A percentile compares a stretch with the other conserved stretches of the same genome.
Evolutionary conservation across 2,329 filamentous ascomycete genomes (phyloP).

Genomic region (Gnomoniopsis smithogilvyi): DNA sequence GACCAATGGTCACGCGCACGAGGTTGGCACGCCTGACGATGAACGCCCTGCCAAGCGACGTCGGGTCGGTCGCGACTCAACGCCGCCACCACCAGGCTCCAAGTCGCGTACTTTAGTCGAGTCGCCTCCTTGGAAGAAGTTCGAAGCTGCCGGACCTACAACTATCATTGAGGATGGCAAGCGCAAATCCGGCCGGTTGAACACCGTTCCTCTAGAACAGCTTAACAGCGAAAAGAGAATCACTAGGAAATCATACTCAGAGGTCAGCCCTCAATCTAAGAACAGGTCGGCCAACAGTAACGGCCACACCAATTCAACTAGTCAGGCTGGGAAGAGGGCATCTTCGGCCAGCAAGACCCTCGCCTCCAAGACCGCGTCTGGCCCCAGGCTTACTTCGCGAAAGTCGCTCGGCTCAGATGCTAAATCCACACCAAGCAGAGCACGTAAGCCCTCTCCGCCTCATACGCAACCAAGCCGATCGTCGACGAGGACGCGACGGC

Average conservation of each 20-base stretch:
- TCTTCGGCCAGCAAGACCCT: slow-evolving; percentile 28
- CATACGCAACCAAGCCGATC: slow-evolving; percentile 29
- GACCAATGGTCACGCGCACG: slow-evolving; percentile 18
- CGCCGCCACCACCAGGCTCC: slow-evolving; percentile 32
- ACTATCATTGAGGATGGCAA: slow-evolving; percentile 74
- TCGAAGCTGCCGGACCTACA: slow-evolving; percentile 81
- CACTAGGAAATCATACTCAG: slow-evolving; percentile 43
- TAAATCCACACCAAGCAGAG: slow-evolving; percentile 19
- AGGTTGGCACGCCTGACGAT: slow-evolving; percentile 29
- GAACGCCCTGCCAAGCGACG: slow-evolving; percentile 63
- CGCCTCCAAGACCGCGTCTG: slow-evolving; percentile 4
- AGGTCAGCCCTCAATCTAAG: slow-evolving; percentile 28
- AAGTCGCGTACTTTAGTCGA: slow-evolving; percentile 47
- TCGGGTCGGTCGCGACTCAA: slow-evolving; percentile 48
- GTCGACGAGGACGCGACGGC: slow-evolving; percentile 25
- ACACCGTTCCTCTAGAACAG: slow-evolving; percentile 51
- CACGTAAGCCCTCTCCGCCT: slow-evolving; percentile 27
- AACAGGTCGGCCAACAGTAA: slow-evolving; percentile 26
- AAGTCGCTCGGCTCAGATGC: slow-evolving; percentile 19
- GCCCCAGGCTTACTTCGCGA: slow-evolving; percentile 7
- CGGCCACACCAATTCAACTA: slow-evolving; percentile 22
- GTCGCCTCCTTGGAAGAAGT: slow-evolving; percentile 93
- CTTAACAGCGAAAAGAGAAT: slow-evolving; percentile 49
- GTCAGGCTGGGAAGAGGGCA: slow-evolving; percentile 27
- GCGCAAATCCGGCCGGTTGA: slow-evolving; percentile 64